phyloP scores from a whole-genome alignment of 2,329 filamentous ascomycete species.

The Ascocoryne sarcoides region DNA sequence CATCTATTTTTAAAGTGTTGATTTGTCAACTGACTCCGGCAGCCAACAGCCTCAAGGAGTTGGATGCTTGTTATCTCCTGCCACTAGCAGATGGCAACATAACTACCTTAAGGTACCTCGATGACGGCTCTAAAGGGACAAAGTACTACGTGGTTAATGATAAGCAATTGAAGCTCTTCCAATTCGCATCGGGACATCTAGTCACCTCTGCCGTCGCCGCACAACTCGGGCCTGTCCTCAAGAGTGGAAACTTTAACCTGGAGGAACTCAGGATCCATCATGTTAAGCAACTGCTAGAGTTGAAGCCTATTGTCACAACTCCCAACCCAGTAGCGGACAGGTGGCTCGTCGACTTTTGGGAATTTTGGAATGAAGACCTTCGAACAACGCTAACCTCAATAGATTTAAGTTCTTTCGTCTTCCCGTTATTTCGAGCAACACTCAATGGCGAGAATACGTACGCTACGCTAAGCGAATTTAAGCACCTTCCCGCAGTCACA shows the following conservation, averaged over 20 bases:
- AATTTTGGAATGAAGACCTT: conserved; percentile 12
- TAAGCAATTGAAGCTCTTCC: conserved; percentile 17
- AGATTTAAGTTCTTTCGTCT: conserved; percentile 3
- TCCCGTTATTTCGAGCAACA: conserved; percentile 8
- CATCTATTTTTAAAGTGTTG: conserved; percentile 5
- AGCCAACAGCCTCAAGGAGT: conserved; percentile 8
- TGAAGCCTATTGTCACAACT: neutral
- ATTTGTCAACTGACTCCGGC: conserved; percentile 6
- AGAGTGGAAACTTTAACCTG: conserved; percentile 20
- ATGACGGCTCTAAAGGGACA: neutral
- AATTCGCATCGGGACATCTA: conserved; percentile 15
- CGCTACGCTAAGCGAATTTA: conserved; percentile 4
- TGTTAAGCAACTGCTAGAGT: conserved; percentile 12
- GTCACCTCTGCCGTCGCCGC: conserved; percentile 3
- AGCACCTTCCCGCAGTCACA: conserved; percentile 13
- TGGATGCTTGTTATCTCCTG: conserved; percentile 23
- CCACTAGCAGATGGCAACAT: conserved; percentile 20
- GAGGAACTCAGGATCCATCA: conserved; percentile 9
- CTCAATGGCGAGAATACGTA: conserved; percentile 6
- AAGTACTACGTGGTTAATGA: conserved; percentile 11
- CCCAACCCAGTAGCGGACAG: conserved; percentile 5
- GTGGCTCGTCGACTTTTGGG: conserved; percentile 20
- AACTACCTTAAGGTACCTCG: conserved; percentile 9
- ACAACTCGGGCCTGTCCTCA: conserved; percentile 2
- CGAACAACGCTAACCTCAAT: neutral